Base-by-base conservation (phyloP, 164 flowering plant species). In the Pachysandra terminalis region DNA sequence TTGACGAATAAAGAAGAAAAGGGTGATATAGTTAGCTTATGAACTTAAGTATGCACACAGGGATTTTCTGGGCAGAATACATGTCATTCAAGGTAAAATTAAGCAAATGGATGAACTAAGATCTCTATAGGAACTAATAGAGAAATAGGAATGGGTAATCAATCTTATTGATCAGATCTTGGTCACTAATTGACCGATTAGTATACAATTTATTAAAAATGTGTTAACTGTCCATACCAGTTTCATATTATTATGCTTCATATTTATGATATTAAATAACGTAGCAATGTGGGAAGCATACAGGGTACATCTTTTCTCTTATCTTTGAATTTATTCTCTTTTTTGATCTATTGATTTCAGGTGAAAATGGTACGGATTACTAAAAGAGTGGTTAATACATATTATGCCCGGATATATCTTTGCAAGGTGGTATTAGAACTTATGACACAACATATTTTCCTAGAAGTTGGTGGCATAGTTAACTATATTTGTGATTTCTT, bases 351-450 rank as follows among this genome's bases (percentile, higher is more conserved):
- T 22, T 15, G 1, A 45, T 72, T 74, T 65, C 83, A 89, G 97
- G 87, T 88, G 23, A 80, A 71, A 63, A 85, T 84, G 93, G 96
- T 84, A 65, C 82, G 75, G 68, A 89, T 91, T 68, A 91, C 96
- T 16, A 75, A 88, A 74, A 84, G 90, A 78, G 85, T 85, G 61
- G 75, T 76, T 14, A 84, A 79, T 78, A 91, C 90, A 22, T 91
- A 89, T 76, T 79, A 80, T 71, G 83, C 96, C 37, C 76, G 82
- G 51, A 79, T 89, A 72, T 78, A 72, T 71, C 75, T 89, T 68
- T 74, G 81, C 73, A 86, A 91, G 96, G 97, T 91, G 73, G 8
- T 52, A 17, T 14, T 15, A 2, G n/a, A 49, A 22, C 8, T 57
- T 48, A 48, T 56, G 22, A 58, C n/a, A 58, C 6, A 22, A 5